Evolutionary conservation across 805 yeast genomes (phyloP), one percentile per base, ranked within the genome.

Genomic region (Candida silvicultrix): DNA sequence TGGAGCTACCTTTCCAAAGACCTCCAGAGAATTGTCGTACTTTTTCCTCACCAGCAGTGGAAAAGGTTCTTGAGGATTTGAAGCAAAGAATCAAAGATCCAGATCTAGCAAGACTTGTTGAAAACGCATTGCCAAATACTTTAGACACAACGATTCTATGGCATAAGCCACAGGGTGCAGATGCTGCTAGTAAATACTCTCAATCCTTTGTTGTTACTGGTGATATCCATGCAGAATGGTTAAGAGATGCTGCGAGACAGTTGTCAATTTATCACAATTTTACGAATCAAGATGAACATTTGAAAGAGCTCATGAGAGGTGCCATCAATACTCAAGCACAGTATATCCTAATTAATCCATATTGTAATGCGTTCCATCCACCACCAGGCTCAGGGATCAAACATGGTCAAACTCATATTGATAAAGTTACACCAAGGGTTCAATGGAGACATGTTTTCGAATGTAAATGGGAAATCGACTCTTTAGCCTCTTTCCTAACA

Each of bases 171-270:
- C 28, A 50, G 37, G 41, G 41, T 15, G 12, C 47, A 42, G 46
- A 45, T 7, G 20, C 47, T 32, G 9, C 16, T 39, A 6, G 14
- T 3, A 51, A 47, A 21, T 54, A 46, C 10, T 77, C 89, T 0
- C 77, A 80, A 50, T 72, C 95, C 1, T 89, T 89, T 63, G 77
- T 89, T 1, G 92, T 88, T 29, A 89, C 97, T 0, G 97, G 97
- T 10, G 97, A 89, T 59, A 89, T 89, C 46, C 89, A 87, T 61
- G 96, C 96, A 2, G 96, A 89, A 63, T 89, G 97, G 97, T 67
- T 89, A 42, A 67, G 97, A 44, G 97, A 89, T 63, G 81, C 95
- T 1, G 87, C 95, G 0, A 70, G 94, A 54, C 97, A 89, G 59
- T 65, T 89, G 41, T 75, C 87, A 4, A 86, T 85, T 2, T 89